Evolutionary conservation across 2,329 filamentous ascomycete genomes (phyloP), one percentile per base, ranked within the genome.

Genomic region (Aureobasidium zeae): DNA sequence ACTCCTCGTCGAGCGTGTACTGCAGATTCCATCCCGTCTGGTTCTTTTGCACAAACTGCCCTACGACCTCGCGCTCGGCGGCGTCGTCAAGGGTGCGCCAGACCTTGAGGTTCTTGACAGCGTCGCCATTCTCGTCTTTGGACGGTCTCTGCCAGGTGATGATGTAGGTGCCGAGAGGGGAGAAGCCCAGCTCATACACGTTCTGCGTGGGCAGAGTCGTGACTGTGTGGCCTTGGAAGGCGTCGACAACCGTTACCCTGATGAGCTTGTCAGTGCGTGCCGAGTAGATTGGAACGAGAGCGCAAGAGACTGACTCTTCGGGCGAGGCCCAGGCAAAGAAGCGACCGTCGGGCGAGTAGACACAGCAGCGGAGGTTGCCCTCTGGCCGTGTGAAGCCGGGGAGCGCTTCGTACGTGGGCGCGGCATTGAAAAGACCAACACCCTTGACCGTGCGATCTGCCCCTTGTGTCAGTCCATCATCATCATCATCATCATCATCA

Each of bases 1-100:
- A 89, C 62, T 80, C 77, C 73, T 98, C 91, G 61, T 98, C 91
- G 47, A 78, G 76, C 21, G 88, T 94, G 66, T 96, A 98, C 67
- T 96, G 89, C 60, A 98, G 72, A 62, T 95, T 96, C 89, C 89
- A 96, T 58, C 88, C 86, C 33, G 83, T 86, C 70, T 94, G 86
- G 52, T 80, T 83, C 73, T 95, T 95, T 66, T 98, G 91, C 53
- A 98, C 91, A 62, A 93, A 98, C 57, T 79, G 76, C 51, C 88
- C 89, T 33, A 95, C 74, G 21, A 88, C 79, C 56, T 67, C 62
- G 50, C 81, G 72, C 65, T 85, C 83, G 34, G 77, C 68, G 44
- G 63, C 63, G 7, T 83, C 78, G 59, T 89, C 83, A 44, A 86
- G 68, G 25, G 85, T 87, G 60, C 80, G 79, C 91, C 91, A 98